These are phyloP conservation scores for Fusarium sp. DNA, from an alignment of 2,329 filamentous ascomycete genomes.

Conservation along the genomic window DNA sequence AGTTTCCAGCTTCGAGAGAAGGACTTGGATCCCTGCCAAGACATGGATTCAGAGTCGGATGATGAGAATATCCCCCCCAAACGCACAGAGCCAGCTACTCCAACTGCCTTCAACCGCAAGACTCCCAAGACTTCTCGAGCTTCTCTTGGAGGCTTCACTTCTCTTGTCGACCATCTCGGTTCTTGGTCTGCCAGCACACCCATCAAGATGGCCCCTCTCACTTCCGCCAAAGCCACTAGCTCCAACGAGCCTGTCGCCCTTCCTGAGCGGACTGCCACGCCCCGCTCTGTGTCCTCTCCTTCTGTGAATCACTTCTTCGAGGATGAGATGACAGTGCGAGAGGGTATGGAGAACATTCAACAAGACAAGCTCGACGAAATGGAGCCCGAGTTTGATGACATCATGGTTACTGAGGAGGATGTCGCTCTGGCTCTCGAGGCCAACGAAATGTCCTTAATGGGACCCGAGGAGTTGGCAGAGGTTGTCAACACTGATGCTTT, in stretches of 20 bases:
- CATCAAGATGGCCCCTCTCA: slow-evolving; percentile 43
- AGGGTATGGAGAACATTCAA: slow-evolving; percentile 32
- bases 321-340: slow-evolving; percentile 65
- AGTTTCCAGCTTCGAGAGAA: slow-evolving; percentile 59
- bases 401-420: slow-evolving; percentile 66
- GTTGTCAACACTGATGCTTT: slow-evolving; percentile 48
- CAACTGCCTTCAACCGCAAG: slow-evolving; percentile 49
- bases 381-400: slow-evolving; percentile 56
- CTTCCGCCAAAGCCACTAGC: slow-evolving; percentile 49
- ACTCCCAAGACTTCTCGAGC: slow-evolving; percentile 45
- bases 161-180: slow-evolving; percentile 70
- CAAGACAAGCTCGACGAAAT: slow-evolving; percentile 36
- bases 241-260: slow-evolving; percentile 50
- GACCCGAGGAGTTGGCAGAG: slow-evolving; percentile 55
- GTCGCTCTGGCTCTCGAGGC: slow-evolving; percentile 69
- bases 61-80: slow-evolving; percentile 57
- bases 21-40: slow-evolving; percentile 58
- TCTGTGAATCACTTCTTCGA: slow-evolving; percentile 68
- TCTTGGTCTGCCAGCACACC: slow-evolving; percentile 73
- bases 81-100: slow-evolving; percentile 55
- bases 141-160: slow-evolving; percentile 67
- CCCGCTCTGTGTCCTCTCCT: slow-evolving; percentile 51
- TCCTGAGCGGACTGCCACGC: slow-evolving; percentile 11
- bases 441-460: slow-evolving; percentile 69
- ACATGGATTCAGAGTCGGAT: slow-evolving; percentile 65